phyloP scores from a whole-genome alignment of 2,329 filamentous ascomycete species.

The Stenocarpella maydis region DNA sequence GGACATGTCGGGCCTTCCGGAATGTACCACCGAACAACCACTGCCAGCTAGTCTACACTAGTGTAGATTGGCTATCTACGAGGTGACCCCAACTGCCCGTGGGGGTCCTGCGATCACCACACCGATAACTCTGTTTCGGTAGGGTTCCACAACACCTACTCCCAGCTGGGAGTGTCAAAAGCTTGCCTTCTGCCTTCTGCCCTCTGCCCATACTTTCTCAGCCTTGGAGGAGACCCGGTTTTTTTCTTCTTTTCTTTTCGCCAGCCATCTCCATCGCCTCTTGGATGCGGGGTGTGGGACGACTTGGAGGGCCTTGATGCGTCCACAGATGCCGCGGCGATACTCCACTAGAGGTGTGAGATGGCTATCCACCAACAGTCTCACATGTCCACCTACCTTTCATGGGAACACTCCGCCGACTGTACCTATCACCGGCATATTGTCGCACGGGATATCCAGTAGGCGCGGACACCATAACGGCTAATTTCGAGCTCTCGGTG shows the following conservation, averaged over 20 bases:
- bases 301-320: slow-evolving; percentile 21
- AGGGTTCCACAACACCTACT: background rate
- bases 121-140: background rate
- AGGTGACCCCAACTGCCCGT: background rate
- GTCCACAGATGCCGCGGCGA: slow-evolving; percentile 56
- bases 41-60: too few relatives aligned
- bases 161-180: too few relatives aligned
- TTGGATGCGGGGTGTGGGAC: background rate
- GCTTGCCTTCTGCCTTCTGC: too few relatives aligned
- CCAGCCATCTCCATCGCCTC: background rate
- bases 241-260: too few relatives aligned
- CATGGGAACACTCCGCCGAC: slow-evolving; percentile 80
- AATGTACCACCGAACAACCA: background rate
- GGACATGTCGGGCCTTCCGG: background rate
- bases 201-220: background rate
- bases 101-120: background rate
- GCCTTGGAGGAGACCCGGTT: background rate
- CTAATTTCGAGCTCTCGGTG: slow-evolving; percentile 76
- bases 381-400: slow-evolving; percentile 82
- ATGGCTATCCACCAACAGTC: slow-evolving; percentile 71
- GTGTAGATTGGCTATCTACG: background rate
- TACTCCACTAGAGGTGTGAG: slow-evolving; percentile 63
- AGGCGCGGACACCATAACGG: slow-evolving; percentile 77
- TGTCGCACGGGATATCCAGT: slow-evolving; percentile 84
- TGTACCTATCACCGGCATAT: slow-evolving; percentile 93